phyloP scores from a whole-genome alignment of 179 eudicot species.

The Beta corolliflora region DNA sequence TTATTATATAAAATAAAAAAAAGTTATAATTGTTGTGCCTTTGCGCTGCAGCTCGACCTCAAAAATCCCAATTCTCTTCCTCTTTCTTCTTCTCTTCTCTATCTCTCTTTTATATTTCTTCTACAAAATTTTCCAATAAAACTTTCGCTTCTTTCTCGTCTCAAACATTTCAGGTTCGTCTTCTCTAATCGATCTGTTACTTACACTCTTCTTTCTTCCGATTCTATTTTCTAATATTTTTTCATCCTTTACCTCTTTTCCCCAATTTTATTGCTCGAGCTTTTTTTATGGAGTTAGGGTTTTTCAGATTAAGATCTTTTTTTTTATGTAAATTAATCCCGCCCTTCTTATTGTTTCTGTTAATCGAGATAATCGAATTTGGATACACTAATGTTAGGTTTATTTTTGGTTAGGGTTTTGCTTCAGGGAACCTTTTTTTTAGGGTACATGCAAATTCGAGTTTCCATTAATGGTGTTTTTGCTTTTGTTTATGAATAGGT shows the following conservation, averaged over 20 bases:
- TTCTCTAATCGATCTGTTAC: constrained; percentile 20
- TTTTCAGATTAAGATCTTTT: constrained; percentile 24
- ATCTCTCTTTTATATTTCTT: background rate
- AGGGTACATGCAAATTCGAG: background rate
- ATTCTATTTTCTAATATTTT: background rate
- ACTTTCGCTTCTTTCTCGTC: background rate
- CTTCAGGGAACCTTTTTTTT: background rate
- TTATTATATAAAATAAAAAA: background rate
- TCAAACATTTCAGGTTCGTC: constrained; percentile 30
- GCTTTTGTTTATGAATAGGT: background rate
- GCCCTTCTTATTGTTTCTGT: constrained; percentile 5
- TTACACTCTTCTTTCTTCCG: background rate
- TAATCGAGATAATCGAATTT: constrained; percentile 20
- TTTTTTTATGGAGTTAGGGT: constrained; percentile 21
- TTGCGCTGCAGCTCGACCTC: constrained; percentile 33
- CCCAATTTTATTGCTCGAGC: background rate
- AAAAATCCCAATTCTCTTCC: constrained; percentile 18
- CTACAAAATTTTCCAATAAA: constrained; percentile 18
- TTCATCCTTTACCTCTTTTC: background rate
- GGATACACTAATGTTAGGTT: background rate
- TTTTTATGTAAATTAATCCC: background rate
- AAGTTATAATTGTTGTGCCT: constrained; percentile 16
- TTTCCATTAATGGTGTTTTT: too few relatives aligned
- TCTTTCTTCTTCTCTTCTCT: background rate
- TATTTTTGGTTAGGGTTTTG: constrained; percentile 43